Base-by-base conservation (phyloP, 2,329 filamentous ascomycete genomes). In the Byssoonygena ceratinophila region DNA sequence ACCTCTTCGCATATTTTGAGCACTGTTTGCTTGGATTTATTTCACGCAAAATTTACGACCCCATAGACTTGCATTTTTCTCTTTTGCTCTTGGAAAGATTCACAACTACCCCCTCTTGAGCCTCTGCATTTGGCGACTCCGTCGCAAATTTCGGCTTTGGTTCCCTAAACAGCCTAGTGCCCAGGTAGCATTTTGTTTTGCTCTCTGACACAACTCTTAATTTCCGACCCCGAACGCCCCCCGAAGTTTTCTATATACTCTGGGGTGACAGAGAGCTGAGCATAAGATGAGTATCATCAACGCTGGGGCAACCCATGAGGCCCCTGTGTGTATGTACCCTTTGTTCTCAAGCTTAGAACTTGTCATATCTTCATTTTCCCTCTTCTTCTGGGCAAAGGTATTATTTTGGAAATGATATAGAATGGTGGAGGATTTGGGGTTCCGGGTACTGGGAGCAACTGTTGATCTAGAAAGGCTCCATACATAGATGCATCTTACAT, bases 331-430 rank as follows among this genome's bases (percentile, higher is more conserved):
- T 14, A 12, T n/a, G 27, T 9, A 29, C 27, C 27, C 27, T 29
- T 9, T 29, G 27, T 43, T 23, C 18, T 8, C 22, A 4, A 12
- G 3, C 16, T 14, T 16, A 2, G 14, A 2, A 2, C 31, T 25
- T 25, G 0, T 46, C 25, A 14, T 37, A 4, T 18, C 12, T 29
- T 16, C n/a, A 14, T 23, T 25, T 14, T 37, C 20, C 12, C 31
- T 48, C 29, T 39, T 36, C 29, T 44, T 31, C 20, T 44, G 41
- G 23, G 14, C 3, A 32, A n/a, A 4, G 4, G 29, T 14, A 29
- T 20, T 45, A 4, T 32, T 45, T 45, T 12, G 43, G 43, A 45
- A 45, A 45, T 31, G 25, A 31, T 31, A 45, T 45, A 45, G 43
- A 45, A 45, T n/a, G n/a, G n/a, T n/a, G n/a, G n/a, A n/a, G n/a